Conservation (phyloP, 495 filamentous ascomycete genomes). For the Talaromyces thailandensis region DNA sequence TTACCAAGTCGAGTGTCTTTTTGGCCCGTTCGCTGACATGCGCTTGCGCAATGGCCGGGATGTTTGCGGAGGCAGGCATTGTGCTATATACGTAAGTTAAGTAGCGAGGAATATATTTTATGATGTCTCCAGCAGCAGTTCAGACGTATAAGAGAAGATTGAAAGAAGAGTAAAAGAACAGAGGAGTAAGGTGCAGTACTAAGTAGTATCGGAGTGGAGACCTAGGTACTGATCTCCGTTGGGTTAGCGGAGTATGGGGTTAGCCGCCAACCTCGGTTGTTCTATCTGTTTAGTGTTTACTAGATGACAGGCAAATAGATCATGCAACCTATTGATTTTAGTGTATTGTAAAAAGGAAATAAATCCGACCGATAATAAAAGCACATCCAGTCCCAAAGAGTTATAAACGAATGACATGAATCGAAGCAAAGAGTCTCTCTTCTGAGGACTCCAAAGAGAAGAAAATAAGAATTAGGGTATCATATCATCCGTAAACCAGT, state of each 20-base stretch:
- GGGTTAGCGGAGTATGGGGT: slow-evolving; percentile 7
- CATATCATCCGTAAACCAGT: slow-evolving; percentile 4
- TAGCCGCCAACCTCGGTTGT: slow-evolving; percentile 3
- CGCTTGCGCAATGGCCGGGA: slow-evolving; percentile 56
- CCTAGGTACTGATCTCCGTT: background rate
- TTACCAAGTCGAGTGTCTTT: slow-evolving; percentile 60
- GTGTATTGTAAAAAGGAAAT: slow-evolving; percentile 8
- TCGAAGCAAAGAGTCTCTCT: slow-evolving; percentile 8
- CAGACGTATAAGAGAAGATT: background rate
- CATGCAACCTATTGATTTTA: background rate
- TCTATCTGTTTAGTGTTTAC: background rate
- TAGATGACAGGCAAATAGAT: background rate
- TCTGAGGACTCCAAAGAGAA: slow-evolving; percentile 17
- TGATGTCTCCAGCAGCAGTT: background rate
- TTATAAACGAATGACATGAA: slow-evolving; percentile 18
- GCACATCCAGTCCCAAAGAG: slow-evolving; percentile 17
- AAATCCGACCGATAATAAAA: slow-evolving; percentile 8
- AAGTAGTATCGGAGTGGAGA: slow-evolving; percentile 7
- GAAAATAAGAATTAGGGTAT: slow-evolving; percentile 9
- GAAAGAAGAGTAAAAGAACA: slow-evolving; percentile 5
- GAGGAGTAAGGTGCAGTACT: slow-evolving; percentile 18
- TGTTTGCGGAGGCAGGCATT: slow-evolving; percentile 55
- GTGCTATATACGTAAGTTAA: background rate
- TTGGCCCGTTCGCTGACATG: slow-evolving; percentile 74
- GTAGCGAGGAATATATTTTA: background rate